phyloP scores from a whole-genome alignment of 768 basidiomycete species.

The Hericium rajendrae region DNA sequence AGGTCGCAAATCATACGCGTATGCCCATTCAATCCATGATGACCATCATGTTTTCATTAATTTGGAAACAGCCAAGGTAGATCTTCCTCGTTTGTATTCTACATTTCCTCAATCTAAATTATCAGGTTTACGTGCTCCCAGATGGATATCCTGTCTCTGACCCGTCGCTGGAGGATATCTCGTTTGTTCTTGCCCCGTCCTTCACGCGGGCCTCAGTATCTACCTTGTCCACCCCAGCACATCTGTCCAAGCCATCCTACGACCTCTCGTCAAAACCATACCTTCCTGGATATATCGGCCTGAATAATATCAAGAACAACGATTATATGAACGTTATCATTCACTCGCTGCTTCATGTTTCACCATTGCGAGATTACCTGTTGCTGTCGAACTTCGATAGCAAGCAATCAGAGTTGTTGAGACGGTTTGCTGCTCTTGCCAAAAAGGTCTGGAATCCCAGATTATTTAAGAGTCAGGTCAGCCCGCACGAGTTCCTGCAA shows the following conservation, averaged over 20 bases:
- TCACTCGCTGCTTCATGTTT: conserved; percentile 84
- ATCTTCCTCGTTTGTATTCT: conserved; percentile 11
- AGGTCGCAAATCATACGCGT: conserved; percentile 89
- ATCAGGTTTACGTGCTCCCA: conserved; percentile 90
- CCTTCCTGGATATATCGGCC: conserved; percentile 86
- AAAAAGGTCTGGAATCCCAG: conserved; percentile 96
- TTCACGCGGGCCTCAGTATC: conserved; percentile 58
- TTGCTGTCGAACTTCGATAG: conserved; percentile 64
- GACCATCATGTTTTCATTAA: conserved; percentile 99
- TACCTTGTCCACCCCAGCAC: conserved; percentile 45
- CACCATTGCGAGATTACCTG: conserved; percentile 81
- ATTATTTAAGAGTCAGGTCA: conserved; percentile 95
- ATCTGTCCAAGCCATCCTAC: conserved; percentile 68
- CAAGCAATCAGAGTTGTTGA: conserved; percentile 80
- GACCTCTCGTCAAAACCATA: conserved; percentile 79
- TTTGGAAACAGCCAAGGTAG: conserved; percentile 84
- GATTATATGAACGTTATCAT: conserved; percentile 98
- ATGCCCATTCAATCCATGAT: conserved; percentile 93
- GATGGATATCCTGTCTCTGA: conserved; percentile 96
- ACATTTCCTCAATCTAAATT: background rate
- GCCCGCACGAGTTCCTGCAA: conserved; percentile 97
- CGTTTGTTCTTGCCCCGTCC: conserved; percentile 81
- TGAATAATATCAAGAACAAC: conserved; percentile 96
- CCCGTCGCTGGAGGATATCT: conserved; percentile 92
- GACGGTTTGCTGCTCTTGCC: conserved; percentile 77